phyloP scores from a whole-genome alignment of 2,329 filamentous ascomycete genomes.

The Stromatinia cepivora region DNA sequence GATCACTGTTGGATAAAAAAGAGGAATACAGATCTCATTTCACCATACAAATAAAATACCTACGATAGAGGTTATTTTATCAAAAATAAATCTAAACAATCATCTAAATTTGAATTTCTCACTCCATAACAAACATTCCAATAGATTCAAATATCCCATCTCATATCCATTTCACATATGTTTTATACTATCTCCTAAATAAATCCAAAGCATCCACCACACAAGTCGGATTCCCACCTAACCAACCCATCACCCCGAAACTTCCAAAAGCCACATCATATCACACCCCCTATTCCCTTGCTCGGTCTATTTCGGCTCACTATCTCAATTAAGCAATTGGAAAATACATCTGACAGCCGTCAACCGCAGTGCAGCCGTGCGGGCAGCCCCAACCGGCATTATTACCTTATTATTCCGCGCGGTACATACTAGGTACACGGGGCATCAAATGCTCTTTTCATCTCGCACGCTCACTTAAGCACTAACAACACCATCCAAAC shows the following conservation, averaged over 20 bases:
- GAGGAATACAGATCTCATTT: background rate
- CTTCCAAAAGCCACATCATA: background rate
- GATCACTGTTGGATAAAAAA: background rate
- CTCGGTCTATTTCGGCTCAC: conserved; percentile 13
- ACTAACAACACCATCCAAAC: background rate
- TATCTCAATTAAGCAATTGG: background rate
- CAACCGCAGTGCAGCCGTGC: conserved; percentile 17
- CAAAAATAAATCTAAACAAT: background rate
- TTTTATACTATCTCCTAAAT: background rate
- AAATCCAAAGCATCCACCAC: background rate
- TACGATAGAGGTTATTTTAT: background rate
- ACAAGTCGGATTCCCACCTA: conserved; percentile 3
- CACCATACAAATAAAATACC: background rate
- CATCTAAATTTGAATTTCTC: background rate
- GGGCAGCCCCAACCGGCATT: conserved; percentile 10
- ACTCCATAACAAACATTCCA: background rate
- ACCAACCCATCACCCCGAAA: background rate
- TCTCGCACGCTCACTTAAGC: background rate
- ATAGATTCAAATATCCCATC: background rate
- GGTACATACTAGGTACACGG: conserved; percentile 7
- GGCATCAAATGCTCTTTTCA: conserved; percentile 17
- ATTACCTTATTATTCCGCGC: conserved; percentile 10
- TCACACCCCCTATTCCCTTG: conserved; percentile 17
- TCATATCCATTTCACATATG: too few species aligned
- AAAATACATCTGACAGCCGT: conserved; percentile 17